These are phyloP conservation scores for Urostyla sp. DNA, from an alignment of 73 alveolate species.

Conservation along the genomic window DNA sequence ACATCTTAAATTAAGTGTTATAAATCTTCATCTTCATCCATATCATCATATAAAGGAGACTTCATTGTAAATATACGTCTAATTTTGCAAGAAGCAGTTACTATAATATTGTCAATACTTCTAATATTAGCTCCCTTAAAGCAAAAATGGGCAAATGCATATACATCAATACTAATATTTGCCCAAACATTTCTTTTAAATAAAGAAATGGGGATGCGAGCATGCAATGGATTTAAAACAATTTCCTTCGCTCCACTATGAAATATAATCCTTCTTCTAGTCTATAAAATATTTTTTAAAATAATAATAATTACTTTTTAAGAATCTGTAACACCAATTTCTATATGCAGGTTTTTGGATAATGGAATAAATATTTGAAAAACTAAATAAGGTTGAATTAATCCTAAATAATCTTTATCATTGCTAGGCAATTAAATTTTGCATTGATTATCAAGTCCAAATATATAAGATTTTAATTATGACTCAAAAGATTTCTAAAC, in stretches of 20 bases:
- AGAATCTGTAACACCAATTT: conserved; percentile 83
- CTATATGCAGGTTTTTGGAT: conserved; percentile 78
- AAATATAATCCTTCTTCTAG: conserved; percentile 84
- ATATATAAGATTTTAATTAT: conserved; percentile 55
- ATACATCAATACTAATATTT: conserved; percentile 80
- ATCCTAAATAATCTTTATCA: conserved; percentile 76
- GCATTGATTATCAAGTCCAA: conserved; percentile 43
- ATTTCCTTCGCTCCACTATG: conserved; percentile 81
- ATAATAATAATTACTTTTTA: conserved; percentile 41
- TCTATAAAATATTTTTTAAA: background rate
- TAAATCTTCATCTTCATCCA: conserved; percentile 17
- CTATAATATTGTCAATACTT: conserved; percentile 77
- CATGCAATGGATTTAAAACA: conserved; percentile 84
- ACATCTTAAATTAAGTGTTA: background rate
- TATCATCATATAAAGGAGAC: conserved; percentile 80
- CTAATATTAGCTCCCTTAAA: conserved; percentile 77
- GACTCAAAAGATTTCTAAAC: conserved; percentile 59
- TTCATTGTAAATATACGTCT: conserved; percentile 88
- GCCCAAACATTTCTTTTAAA: conserved; percentile 85
- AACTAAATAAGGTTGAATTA: conserved; percentile 82
- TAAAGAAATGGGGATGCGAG: conserved; percentile 84
- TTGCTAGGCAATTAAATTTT: conserved; percentile 65
- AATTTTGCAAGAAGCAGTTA: conserved; percentile 80
- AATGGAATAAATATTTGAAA: conserved; percentile 80
- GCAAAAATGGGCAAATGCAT: conserved; percentile 77